Percentiles rank a stretch among this genome's conserved stretches.
Evolutionary conservation across 208 protist genomes (phyloP).

Genomic region (Leishmania martiniquensis): DNA sequence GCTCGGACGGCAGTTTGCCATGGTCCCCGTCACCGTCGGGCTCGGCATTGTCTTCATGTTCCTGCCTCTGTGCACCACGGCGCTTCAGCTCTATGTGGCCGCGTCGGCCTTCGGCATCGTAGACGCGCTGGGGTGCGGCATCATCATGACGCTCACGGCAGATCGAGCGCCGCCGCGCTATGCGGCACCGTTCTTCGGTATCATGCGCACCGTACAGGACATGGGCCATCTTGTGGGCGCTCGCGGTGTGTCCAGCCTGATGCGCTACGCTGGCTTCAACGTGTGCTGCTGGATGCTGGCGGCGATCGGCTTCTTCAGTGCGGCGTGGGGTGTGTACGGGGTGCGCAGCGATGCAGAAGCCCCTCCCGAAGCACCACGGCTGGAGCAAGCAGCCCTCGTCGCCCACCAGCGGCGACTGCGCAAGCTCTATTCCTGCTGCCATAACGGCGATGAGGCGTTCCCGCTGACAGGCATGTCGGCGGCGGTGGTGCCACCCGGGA

Average conservation of each 20-base stretch:
- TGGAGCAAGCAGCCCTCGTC: conserved; percentile 18
- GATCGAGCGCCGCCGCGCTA: conserved; percentile 60
- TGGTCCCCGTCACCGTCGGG: conserved; percentile 59
- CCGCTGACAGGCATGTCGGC: conserved; percentile 11
- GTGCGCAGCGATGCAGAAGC: conserved; percentile 44
- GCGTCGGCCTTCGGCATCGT: conserved; percentile 60
- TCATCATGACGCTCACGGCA: conserved; percentile 82
- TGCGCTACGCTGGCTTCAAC: conserved; percentile 41
- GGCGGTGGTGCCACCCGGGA: neutral
- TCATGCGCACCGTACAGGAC: conserved; percentile 86
- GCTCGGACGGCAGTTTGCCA: conserved; percentile 59
- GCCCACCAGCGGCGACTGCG: neutral
- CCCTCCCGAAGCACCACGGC: conserved; percentile 25
- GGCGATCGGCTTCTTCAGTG: conserved; percentile 43
- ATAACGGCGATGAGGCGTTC: conserved; percentile 15
- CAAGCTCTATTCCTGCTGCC: conserved; percentile 1
- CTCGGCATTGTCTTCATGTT: conserved; percentile 61
- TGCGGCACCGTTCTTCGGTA: conserved; percentile 78
- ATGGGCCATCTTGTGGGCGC: conserved; percentile 70
- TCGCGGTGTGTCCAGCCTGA: conserved; percentile 40
- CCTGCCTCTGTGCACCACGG: conserved; percentile 48
- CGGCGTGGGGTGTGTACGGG: conserved; percentile 48
- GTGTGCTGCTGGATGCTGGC: conserved; percentile 55
- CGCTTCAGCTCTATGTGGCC: conserved; percentile 47
- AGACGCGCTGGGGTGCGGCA: conserved; percentile 79